Evolutionary conservation across 768 basidiomycete genomes (phyloP).

Genomic region (Zangia roseola): DNA sequence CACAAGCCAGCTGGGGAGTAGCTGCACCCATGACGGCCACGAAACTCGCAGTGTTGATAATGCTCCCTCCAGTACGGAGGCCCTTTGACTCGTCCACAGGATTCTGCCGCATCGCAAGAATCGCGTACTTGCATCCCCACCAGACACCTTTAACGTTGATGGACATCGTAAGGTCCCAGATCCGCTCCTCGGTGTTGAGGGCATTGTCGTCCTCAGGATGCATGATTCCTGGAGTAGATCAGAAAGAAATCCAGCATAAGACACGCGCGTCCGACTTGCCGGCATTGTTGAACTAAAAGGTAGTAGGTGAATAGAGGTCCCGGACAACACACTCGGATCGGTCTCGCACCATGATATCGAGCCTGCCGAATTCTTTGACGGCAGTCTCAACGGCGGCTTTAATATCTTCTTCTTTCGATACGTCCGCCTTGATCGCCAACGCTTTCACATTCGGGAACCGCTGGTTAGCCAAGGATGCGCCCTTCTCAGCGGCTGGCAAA

Average conservation of each 20-base stretch:
- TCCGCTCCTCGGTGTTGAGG: conserved; percentile 91
- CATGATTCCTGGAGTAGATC: conserved; percentile 78
- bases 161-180: conserved; percentile 93
- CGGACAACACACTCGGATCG: neutral
- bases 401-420: conserved; percentile 84
- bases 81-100: conserved; percentile 78
- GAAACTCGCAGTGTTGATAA: conserved; percentile 98
- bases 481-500: conserved; percentile 65
- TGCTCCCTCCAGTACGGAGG: conserved; percentile 79
- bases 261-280: conserved; percentile 39
- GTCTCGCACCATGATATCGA: conserved; percentile 85
- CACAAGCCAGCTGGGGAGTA: conserved; percentile 97
- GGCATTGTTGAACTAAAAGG: conserved; percentile 85
- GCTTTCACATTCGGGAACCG: conserved; percentile 70
- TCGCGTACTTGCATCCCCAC: conserved; percentile 99
- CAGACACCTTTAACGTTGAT: conserved; percentile 99
- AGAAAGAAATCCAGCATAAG: neutral
- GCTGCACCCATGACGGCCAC: conserved; percentile 95
- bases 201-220: conserved; percentile 94
- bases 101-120: conserved; percentile 94
- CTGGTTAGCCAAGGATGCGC: conserved; percentile 57
- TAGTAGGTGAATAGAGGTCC: conserved; percentile 1
- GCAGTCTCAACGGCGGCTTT: conserved; percentile 79
- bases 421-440: conserved; percentile 76
- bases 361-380: conserved; percentile 82